Conservation (phyloP, 495 filamentous ascomycete species). For the Cercophora scortea region DNA sequence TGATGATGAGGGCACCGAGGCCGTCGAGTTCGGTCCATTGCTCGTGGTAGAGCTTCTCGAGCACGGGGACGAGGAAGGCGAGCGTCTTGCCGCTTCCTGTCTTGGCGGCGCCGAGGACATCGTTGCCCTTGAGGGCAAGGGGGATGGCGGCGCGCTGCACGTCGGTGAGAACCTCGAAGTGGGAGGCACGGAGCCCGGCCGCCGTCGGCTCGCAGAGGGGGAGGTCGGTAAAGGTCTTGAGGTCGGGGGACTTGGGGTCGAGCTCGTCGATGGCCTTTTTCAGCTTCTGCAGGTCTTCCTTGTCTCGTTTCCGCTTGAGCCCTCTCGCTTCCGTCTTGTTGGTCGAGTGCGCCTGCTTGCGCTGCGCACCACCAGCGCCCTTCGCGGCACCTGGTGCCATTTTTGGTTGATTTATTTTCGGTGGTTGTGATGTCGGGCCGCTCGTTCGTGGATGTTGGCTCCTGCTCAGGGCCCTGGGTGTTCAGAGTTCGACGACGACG, state of each 20-base stretch:
- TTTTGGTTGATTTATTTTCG: neutral
- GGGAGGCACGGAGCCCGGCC: constrained; percentile 71
- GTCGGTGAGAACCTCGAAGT: constrained; percentile 85
- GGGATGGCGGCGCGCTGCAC: constrained; percentile 85
- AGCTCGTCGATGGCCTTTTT: constrained; percentile 35
- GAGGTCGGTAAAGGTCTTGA: constrained; percentile 64
- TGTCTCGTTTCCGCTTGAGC: constrained; percentile 37
- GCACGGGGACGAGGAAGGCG: constrained; percentile 82
- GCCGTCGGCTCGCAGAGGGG: constrained; percentile 82
- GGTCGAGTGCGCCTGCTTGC: constrained; percentile 14
- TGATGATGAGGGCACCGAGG: constrained; percentile 84
- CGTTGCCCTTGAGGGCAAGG: constrained; percentile 73
- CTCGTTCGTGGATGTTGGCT: no score
- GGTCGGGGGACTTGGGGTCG: constrained; percentile 39
- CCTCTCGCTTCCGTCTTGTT: constrained; percentile 30
- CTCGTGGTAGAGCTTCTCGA: constrained; percentile 89
- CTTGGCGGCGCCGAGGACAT: constrained; percentile 92
- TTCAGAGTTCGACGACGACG: no score
- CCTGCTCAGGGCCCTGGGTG: no score
- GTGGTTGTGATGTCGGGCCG: no score
- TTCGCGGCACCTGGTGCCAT: constrained; percentile 18
- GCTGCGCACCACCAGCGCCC: constrained; percentile 5
- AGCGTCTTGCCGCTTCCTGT: constrained; percentile 96
- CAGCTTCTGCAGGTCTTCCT: constrained; percentile 52
- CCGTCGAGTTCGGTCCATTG: constrained; percentile 90